Evolutionary conservation across 2,329 filamentous ascomycete species (phyloP), one percentile per base, ranked within the genome.

Genomic region (Scopulariopsis brevicaulis): DNA sequence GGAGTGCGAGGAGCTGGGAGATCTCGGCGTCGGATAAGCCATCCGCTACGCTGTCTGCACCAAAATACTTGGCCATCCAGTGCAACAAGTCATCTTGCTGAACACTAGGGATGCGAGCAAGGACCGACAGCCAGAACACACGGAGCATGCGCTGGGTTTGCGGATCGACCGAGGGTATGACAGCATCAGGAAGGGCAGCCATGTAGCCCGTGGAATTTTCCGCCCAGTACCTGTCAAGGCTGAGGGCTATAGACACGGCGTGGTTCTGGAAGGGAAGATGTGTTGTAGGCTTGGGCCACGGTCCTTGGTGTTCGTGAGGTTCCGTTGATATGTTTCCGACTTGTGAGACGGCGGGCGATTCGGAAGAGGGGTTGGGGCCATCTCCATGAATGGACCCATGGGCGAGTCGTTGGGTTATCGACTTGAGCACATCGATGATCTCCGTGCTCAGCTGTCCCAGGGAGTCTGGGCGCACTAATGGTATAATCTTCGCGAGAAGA

Each of bases 31-130:
- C 60, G 25, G 58, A 25, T 7, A 59, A 8, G 20, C 53, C 55
- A 8, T 50, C 32, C 25, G 43, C 28, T 6, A 48, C 12, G 22
- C 40, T 46, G 46, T 55, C 12, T 24, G 24, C 35, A 18, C 46
- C 37, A 56, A 62, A 63, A 35, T 60, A 55, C 12, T 51, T 48
- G 2, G 55, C 59, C 25, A 63, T 58, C 43, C 59, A 59, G 40
- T 63, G 63, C 8, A 63, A 32, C 18, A 66, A 53, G n/a, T 58
- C 59, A 4, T 54, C 46, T 25, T 61, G 58, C 14, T 53, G 46
- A 14, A 64, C 59, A 25, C 32, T 51, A 14, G 63, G 59, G 55
- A 62, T 59, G 28, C 62, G 60, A 15, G 64, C 61, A 37, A 65
- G 60, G 40, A 60, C 56, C n/a, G 57, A 57, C 48, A 62, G 53